These are phyloP conservation scores for Tardiomyces blankii DNA, from an alignment of 1,139 yeast species.

Conservation along the genomic window DNA sequence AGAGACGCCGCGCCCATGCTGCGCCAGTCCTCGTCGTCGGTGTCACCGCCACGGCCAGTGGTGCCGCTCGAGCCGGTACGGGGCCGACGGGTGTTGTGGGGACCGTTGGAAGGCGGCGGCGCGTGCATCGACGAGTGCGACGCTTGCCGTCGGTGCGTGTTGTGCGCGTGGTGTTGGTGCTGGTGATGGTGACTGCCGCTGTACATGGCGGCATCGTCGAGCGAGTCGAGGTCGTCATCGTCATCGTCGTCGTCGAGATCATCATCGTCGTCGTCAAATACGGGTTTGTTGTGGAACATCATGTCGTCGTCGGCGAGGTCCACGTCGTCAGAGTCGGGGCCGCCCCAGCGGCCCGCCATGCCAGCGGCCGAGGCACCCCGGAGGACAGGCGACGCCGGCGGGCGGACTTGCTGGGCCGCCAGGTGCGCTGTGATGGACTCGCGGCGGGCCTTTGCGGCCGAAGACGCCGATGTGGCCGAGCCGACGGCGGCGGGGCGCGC, in stretches of 20 bases:
- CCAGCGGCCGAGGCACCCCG: slow-evolving; percentile 11
- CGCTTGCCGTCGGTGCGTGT: background rate
- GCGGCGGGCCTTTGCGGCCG: slow-evolving; percentile 19
- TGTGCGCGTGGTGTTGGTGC: background rate
- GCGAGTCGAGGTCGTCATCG: slow-evolving; percentile 28
- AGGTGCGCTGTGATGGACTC: slow-evolving; percentile 40
- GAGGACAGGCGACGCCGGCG: slow-evolving; percentile 17
- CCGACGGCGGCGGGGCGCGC: slow-evolving; percentile 5
- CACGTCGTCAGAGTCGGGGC: slow-evolving; percentile 21
- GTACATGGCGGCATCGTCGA: slow-evolving; percentile 8
- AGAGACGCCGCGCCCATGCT: slow-evolving; percentile 60
- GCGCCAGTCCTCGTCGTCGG: slow-evolving; percentile 96
- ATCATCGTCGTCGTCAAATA: slow-evolving; percentile 20
- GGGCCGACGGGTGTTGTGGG: too few relatives aligned
- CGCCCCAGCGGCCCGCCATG: slow-evolving; percentile 7
- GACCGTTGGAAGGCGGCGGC: slow-evolving; percentile 18
- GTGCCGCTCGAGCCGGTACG: background rate
- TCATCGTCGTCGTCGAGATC: slow-evolving; percentile 16
- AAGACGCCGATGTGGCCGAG: slow-evolving; percentile 12
- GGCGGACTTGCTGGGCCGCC: slow-evolving; percentile 7
- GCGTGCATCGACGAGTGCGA: slow-evolving; percentile 31
- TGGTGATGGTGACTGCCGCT: slow-evolving; percentile 7
- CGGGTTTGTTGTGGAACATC: slow-evolving; percentile 17
- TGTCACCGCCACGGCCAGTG: slow-evolving; percentile 32
- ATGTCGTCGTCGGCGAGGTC: slow-evolving; percentile 17